Evolutionary conservation across 2,329 filamentous ascomycete genomes (phyloP), one percentile per base, ranked within the genome.

Genomic region (Colletotrichum sojae): DNA sequence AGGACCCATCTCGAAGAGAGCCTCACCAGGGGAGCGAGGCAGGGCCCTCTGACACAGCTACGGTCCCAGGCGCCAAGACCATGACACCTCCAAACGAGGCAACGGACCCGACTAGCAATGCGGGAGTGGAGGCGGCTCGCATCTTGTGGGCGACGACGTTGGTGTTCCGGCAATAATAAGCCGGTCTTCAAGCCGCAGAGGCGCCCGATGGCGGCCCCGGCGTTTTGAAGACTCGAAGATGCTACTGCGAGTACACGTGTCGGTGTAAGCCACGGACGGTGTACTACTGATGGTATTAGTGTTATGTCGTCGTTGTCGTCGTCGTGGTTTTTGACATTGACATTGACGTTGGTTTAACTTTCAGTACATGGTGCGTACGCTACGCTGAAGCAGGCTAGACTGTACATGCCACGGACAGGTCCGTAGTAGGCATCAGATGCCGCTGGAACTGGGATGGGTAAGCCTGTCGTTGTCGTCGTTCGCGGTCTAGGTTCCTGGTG

Each of bases 41-140:
- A 36, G 31, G 57, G 57, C 31, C 9, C 18, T 68, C 65, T 64
- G 60, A 64, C 22, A 64, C 60, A 48, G 54, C 27, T 40, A 31
- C 20, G 48, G 61, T 54, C 54, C 54, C 66, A 65, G 66, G 25
- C 31, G 66, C 66, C 49, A 69, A 69, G 66, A 51, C 22, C 31
- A 20, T 39, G 61, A 55, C 54, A 61, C 5, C 49, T 36, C 31
- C 25, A 18, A 60, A 58, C 13, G 10, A 40, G 36, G 56, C 12
- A 51, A 60, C 16, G 15, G 39, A 43, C 46, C 54, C 46, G 46
- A 58, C 54, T 43, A 36, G 54, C 31, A 31, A 15, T 43, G 40
- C 13, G 40, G 27, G 39, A 22, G 56, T 52, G 31, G 58, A 31
- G 27, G 20, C 15, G 9, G 8, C 10, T 10, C 10, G 22, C 22